These are phyloP conservation scores for Gossypium gossypioides DNA, from an alignment of 441 rosid genomes.

Conservation along the genomic window DNA sequence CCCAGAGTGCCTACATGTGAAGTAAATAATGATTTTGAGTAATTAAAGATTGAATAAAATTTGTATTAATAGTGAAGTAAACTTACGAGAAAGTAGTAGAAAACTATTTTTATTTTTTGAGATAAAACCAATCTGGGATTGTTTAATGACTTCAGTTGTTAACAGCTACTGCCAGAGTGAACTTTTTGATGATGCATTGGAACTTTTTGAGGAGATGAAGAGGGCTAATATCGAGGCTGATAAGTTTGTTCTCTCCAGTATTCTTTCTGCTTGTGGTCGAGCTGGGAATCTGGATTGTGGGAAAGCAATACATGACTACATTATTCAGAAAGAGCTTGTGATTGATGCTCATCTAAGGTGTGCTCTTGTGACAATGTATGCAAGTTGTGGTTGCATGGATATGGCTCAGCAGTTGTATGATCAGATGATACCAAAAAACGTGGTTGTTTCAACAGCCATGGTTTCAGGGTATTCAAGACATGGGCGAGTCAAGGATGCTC, in stretches of 20 bases:
- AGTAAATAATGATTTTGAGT: not conserved
- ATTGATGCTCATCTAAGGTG: conserved; percentile 37
- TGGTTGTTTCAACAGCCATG: conserved; percentile 47
- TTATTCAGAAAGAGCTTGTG: conserved; percentile 28
- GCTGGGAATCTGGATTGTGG: conserved; percentile 35
- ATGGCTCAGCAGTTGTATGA: conserved; percentile 29
- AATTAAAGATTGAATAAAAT: not conserved
- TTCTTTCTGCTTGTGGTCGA: conserved; percentile 45
- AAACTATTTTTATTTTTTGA: too few species aligned
- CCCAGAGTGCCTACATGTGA: not conserved
- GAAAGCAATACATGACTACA: conserved; percentile 33
- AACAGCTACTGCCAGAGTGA: conserved; percentile 39
- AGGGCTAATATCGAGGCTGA: conserved; percentile 35
- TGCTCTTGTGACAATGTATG: conserved; percentile 48
- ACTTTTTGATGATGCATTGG: conserved; percentile 34
- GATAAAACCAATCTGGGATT: too few species aligned
- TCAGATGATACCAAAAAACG: conserved; percentile 26
- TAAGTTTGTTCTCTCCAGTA: conserved; percentile 39
- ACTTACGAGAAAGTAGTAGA: not conserved
- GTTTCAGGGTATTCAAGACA: conserved; percentile 44
- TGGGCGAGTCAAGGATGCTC: conserved; percentile 37
- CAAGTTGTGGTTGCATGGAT: conserved; percentile 40
- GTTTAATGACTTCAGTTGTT: conserved; percentile 10
- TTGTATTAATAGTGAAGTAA: not conserved
- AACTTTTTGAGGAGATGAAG: conserved; percentile 59